A percentile compares a stretch with the other conserved stretches of the same genome.
Evolutionary conservation across 495 filamentous ascomycete species (phyloP).

Genomic region (Letharia lupina): DNA sequence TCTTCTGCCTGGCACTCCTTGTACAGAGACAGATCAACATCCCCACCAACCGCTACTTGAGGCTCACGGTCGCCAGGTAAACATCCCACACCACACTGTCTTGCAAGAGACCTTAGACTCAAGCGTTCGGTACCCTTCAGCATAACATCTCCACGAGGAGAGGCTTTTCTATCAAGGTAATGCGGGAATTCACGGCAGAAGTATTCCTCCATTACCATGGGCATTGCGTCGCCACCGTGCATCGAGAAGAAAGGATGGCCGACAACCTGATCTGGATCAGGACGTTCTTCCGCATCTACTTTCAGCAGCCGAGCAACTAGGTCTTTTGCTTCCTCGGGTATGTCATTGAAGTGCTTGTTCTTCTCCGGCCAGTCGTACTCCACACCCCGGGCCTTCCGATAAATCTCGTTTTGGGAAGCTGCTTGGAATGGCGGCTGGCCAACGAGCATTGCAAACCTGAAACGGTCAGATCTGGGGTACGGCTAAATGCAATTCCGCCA

Average conservation of each 20-base stretch:
- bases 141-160: slow-evolving; percentile 44
- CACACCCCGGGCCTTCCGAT: slow-evolving; percentile 60
- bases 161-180: slow-evolving; percentile 35
- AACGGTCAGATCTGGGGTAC: slow-evolving; percentile 19
- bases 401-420: slow-evolving; percentile 77
- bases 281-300: slow-evolving; percentile 62
- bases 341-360: slow-evolving; percentile 31
- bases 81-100: slow-evolving; percentile 43
- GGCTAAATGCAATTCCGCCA: neutral
- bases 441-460: slow-evolving; percentile 76
- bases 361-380: slow-evolving; percentile 73
- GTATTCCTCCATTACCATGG: slow-evolving; percentile 36
- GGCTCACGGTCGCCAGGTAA: slow-evolving; percentile 16
- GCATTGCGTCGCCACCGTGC: slow-evolving; percentile 45
- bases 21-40: slow-evolving; percentile 41
- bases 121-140: slow-evolving; percentile 36
- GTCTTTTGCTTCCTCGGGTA: slow-evolving; percentile 60
- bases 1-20: slow-evolving; percentile 63
- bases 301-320: slow-evolving; percentile 67
- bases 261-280: slow-evolving; percentile 72
- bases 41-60: slow-evolving; percentile 25
- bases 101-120: slow-evolving; percentile 42
- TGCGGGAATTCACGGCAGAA: slow-evolving; percentile 37
- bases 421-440: slow-evolving; percentile 88
- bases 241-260: slow-evolving; percentile 74